Evolutionary conservation across 148 eudicot species (phyloP).

Genomic region (Amaranthus cruentus): DNA sequence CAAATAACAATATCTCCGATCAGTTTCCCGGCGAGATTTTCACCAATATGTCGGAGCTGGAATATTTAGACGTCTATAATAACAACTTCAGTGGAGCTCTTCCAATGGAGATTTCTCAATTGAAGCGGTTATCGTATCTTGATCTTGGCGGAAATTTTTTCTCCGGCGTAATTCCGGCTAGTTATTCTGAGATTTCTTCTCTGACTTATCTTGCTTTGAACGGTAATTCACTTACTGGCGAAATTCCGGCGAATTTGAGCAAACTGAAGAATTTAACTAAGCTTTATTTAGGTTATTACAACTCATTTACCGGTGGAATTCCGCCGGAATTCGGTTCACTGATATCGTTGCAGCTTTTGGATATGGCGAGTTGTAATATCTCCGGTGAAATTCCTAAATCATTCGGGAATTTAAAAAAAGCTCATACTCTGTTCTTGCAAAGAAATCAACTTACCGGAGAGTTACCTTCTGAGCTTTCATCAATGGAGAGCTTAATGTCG

Average conservation of each 20-base stretch:
- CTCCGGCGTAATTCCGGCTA: slow-evolving; percentile 59
- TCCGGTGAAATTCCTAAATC: slow-evolving; percentile 53
- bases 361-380: slow-evolving; percentile 44
- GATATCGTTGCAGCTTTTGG: slow-evolving; percentile 27
- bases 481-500: slow-evolving; percentile 35
- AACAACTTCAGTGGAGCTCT: slow-evolving; percentile 61
- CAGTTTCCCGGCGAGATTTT: slow-evolving; percentile 32
- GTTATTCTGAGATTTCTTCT: slow-evolving; percentile 32
- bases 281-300: slow-evolving; percentile 42
- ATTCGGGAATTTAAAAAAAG: slow-evolving; percentile 39
- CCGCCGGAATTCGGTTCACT: slow-evolving; percentile 60
- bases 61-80: slow-evolving; percentile 51
- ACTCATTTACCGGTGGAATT: slow-evolving; percentile 53
- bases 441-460: slow-evolving; percentile 42
- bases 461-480: slow-evolving; percentile 44
- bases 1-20: slow-evolving; percentile 42
- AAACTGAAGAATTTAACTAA: slow-evolving; percentile 15
- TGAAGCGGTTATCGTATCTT: slow-evolving; percentile 33
- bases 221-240: slow-evolving; percentile 53
- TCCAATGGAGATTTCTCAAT: slow-evolving; percentile 33
- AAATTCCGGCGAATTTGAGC: slow-evolving; percentile 45
- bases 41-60: slow-evolving; percentile 28
- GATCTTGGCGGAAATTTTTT: slow-evolving; percentile 72
- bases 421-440: slow-evolving; percentile 51
- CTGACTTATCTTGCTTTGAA: slow-evolving; percentile 39